A percentile compares a stretch with the other conserved stretches of the same genome.
These are phyloP conservation scores for Gastrodia elata DNA, from an alignment of 106 monocot genomes.

Conservation along the genomic window DNA sequence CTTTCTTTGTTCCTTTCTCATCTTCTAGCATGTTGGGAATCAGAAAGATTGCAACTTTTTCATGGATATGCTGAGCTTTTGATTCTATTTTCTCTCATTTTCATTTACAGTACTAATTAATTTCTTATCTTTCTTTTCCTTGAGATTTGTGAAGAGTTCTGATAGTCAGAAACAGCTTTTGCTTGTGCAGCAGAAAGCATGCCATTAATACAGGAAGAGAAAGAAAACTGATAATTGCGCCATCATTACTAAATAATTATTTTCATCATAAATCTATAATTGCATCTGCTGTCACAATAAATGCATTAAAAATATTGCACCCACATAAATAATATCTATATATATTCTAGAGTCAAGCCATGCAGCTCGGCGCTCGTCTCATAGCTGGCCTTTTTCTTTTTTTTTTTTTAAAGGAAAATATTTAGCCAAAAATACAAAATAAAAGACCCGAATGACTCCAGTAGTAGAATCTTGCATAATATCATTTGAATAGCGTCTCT, in stretches of 20 bases:
- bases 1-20: neutral
- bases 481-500: too few species aligned
- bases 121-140: neutral
- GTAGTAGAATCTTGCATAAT: too few species aligned
- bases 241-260: conserved; percentile 1
- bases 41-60: neutral
- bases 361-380: neutral
- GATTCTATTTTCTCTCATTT: neutral
- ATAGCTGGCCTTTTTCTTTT: neutral
- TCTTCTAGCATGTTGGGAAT: neutral
- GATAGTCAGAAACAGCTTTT: conserved; percentile 10
- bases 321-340: neutral
- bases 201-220: neutral
- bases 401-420: neutral
- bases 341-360: neutral
- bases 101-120: neutral
- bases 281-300: neutral
- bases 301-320: neutral
- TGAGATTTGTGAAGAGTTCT: neutral
- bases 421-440: too few species aligned
- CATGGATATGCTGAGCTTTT: neutral
- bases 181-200: conserved; percentile 2
- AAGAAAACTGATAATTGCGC: neutral
- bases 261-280: neutral
- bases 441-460: too few species aligned